A percentile compares a stretch with the other conserved stretches of the same genome.
These are phyloP conservation scores for Plenodomus lindquistii DNA, from an alignment of 2,329 filamentous ascomycete genomes.

Conservation along the genomic window DNA sequence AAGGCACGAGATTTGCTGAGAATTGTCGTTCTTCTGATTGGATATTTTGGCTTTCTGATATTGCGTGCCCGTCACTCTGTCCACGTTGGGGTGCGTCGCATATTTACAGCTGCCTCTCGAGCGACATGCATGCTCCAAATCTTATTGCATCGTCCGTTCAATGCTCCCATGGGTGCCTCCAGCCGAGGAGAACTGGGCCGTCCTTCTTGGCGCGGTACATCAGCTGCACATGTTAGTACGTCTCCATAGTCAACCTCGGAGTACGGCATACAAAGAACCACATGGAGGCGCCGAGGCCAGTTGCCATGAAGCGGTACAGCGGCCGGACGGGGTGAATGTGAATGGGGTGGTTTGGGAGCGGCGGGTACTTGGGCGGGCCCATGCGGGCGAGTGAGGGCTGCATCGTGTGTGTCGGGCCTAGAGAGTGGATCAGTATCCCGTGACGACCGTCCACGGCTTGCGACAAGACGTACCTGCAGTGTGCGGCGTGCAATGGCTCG, in stretches of 20 bases:
- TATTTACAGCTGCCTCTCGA: not conserved
- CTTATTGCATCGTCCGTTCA: conserved; percentile 18
- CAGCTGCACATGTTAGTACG: conserved; percentile 60
- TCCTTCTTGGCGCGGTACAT: conserved; percentile 98
- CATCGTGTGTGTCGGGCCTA: conserved; percentile 33
- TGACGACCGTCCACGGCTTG: not conserved
- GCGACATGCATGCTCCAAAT: not conserved
- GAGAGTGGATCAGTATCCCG: not conserved
- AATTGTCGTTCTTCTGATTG: not conserved
- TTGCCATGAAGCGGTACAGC: conserved; percentile 84
- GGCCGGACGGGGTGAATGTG: conserved; percentile 65
- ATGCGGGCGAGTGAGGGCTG: conserved; percentile 33
- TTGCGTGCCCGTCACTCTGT: not conserved
- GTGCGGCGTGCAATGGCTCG: conserved; percentile 38
- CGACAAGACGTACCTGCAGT: conserved; percentile 23
- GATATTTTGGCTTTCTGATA: not conserved
- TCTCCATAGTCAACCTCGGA: not conserved
- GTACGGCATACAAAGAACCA: conserved; percentile 88
- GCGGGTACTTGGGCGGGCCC: conserved; percentile 46
- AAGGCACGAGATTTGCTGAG: not conserved
- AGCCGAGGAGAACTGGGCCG: conserved; percentile 84
- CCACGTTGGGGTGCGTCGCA: not conserved
- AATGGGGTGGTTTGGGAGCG: conserved; percentile 54
- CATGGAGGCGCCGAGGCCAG: conserved; percentile 90
- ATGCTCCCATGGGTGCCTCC: conserved; percentile 72